Evolutionary conservation across 116 monocot species (phyloP), one percentile per base, ranked within the genome.

Genomic region (Zostera marina): DNA sequence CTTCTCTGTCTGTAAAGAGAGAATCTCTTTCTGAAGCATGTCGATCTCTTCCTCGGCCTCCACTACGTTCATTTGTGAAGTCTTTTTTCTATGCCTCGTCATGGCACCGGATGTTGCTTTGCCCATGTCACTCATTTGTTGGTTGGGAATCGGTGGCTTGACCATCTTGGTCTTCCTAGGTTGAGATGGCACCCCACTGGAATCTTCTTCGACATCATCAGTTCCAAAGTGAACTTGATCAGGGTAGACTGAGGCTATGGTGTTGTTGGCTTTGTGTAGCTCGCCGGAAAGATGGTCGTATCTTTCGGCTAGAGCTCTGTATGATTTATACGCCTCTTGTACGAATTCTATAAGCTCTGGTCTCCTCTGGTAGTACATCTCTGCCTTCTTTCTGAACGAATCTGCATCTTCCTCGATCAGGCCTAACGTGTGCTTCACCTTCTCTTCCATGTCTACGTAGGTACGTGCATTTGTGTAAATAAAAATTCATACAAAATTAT

Each of bases 201-300:
- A 26, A 13, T 66, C 61, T 19, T 73, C 85, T 5, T 86, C 86
- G 0, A 76, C 85, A 14, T 79, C 86, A 54, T 75, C 68, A 39
- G 73, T 67, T 9, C 66, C 71, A 44, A 75, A 73, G n/a, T 80
- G 80, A 10, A 92, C 73, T 65, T 82, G 79, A 42, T 92, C 92
- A 8, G 92, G 92, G 58, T 83, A 92, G 41, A 80, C 81, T 11
- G 86, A 73, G 38, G 92, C 83, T 44, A 92, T 76, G 53, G 87
- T 87, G 62, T 86, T 87, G 59, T 92, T 92, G 47, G 92, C 92
- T 74, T 83, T 86, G 73, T 92, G 92, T 41, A 92, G 61, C 56
- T 87, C 92, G 16, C 87, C 78, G 13, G 92, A 92, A 23, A 92
- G 69, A 61, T 75, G 87, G 55, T 92, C 92, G 47, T 83, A 92